Conservation (phyloP, 2,329 filamentous ascomycete species). For the Hypoxylon rubiginosum region DNA sequence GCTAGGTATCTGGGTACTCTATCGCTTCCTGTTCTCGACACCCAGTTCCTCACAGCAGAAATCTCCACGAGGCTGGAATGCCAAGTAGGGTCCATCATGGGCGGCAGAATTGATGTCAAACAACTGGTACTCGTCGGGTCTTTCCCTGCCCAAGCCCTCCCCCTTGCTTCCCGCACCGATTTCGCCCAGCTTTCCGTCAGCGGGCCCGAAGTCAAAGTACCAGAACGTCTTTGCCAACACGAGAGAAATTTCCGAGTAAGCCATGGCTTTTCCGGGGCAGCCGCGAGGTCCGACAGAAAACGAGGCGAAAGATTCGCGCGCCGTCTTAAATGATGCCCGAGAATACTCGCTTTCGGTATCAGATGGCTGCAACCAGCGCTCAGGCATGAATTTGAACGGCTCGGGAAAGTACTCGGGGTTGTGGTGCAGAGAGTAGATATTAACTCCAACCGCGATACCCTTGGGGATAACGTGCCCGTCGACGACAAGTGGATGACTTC, state of each 20-base stretch:
- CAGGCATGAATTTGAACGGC: not conserved
- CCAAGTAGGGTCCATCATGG: not conserved
- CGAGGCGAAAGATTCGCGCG: not conserved
- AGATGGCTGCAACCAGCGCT: not conserved
- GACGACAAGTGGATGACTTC: conserved; percentile 12
- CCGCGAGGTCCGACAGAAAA: conserved; percentile 7
- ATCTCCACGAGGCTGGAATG: not conserved
- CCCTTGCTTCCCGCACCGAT: not conserved
- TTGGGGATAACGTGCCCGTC: conserved; percentile 34
- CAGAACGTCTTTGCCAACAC: conserved; percentile 2
- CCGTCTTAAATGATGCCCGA: no score
- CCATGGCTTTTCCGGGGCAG: conserved; percentile 15
- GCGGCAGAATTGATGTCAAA: not conserved
- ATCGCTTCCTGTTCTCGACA: no score
- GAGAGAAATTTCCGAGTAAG: conserved; percentile 1
- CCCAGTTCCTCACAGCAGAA: no score
- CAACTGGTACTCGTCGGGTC: not conserved
- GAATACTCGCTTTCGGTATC: no score
- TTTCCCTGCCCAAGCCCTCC: not conserved
- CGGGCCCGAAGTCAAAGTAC: not conserved
- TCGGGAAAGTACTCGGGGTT: conserved; percentile 13
- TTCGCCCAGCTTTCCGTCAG: not conserved
- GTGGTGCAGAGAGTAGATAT: conserved; percentile 34
- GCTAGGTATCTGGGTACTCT: no score
- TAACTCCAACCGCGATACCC: conserved; percentile 26